Evolutionary conservation across 1,139 yeast species (phyloP), one percentile per base, ranked within the genome.

Genomic region (Yamadazyma atmosphaerica): DNA sequence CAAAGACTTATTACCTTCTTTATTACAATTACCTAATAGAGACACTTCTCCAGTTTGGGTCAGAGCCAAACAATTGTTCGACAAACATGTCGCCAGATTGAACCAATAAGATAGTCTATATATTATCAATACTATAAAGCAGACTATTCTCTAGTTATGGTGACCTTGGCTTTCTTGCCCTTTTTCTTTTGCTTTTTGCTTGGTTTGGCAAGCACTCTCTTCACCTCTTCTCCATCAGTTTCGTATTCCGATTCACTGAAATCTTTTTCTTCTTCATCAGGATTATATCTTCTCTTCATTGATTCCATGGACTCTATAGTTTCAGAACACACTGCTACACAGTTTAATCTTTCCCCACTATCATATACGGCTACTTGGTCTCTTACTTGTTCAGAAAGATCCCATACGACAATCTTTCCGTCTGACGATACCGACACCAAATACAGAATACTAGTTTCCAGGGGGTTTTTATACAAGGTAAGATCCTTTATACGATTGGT

Each of bases 381-480:
- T 50, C 74, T 74, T 1, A 67, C 54, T 2, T 48, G 43, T 14
- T 49, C 50, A 3, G 65, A 52, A 54, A 90, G 65, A 55, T 89
- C 86, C 96, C 98, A 92, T 2, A 92, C 83, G 11, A 90, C 95
- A 39, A 92, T 82, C 53, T 79, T 85, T 28, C 98, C 98, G 59
- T 92, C 98, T 0, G 97, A 87, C 0, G 96, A 86, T 10, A 89
- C 88, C 2, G 96, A 84, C 1, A 86, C 74, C 57, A 94, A 65
- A 54, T 75, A 83, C 5, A 75, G 72, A 19, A 57, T 56, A 13
- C 52, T 46, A 2, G 70, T 58, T 37, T 66, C 72, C 1, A 52
- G 55, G 0, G 60, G 54, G 44, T 78, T 70, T 41, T 65, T 63
- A 52, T 74, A 78, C 40, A 81, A 68, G 11, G 80, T 67, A 48